A percentile compares a stretch with the other conserved stretches of the same genome.
Conservation (phyloP, 108 stramenopile genomes). For the Parietichytrium sp. region DNA sequence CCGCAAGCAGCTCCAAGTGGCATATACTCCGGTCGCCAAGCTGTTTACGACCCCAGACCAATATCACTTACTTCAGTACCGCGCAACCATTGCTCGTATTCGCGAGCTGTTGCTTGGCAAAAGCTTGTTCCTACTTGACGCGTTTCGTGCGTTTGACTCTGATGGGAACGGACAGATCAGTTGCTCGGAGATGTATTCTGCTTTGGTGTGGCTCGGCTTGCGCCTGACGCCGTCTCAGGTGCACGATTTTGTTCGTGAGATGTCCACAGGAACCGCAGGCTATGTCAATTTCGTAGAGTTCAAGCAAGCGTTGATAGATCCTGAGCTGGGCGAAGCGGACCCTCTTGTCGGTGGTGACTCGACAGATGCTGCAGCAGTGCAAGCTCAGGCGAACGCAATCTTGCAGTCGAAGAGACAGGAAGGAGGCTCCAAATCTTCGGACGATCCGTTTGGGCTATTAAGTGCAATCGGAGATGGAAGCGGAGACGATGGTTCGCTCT, state of each 20-base stretch:
- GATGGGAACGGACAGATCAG: slow-evolving; percentile 54
- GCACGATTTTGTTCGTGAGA: slow-evolving; percentile 56
- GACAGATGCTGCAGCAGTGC: neutral
- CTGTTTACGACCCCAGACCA: slow-evolving; percentile 90
- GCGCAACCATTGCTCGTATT: slow-evolving; percentile 85
- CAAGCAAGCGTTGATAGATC: slow-evolving; percentile 59
- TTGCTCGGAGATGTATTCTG: slow-evolving; percentile 63
- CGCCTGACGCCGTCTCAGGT: slow-evolving; percentile 55
- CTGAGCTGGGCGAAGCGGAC: slow-evolving; percentile 43
- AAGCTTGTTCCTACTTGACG: slow-evolving; percentile 76
- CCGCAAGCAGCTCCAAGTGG: slow-evolving; percentile 84
- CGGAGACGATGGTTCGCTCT: neutral
- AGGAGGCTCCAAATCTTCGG: neutral
- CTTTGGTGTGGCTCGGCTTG: slow-evolving; percentile 57
- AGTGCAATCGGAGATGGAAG: neutral
- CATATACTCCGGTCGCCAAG: slow-evolving; percentile 82
- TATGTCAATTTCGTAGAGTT: slow-evolving; percentile 59
- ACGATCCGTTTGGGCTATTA: slow-evolving; percentile 12
- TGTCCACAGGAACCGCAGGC: slow-evolving; percentile 52
- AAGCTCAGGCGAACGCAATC: slow-evolving; percentile 22
- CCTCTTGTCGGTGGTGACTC: slow-evolving; percentile 22
- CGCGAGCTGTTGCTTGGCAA: slow-evolving; percentile 82
- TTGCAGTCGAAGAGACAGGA: neutral
- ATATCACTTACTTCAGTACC: slow-evolving; percentile 87
- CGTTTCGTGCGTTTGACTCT: slow-evolving; percentile 63